Base-by-base conservation (phyloP, 1,284 basidiomycete genomes). In the Wolfiporia cocos region DNA sequence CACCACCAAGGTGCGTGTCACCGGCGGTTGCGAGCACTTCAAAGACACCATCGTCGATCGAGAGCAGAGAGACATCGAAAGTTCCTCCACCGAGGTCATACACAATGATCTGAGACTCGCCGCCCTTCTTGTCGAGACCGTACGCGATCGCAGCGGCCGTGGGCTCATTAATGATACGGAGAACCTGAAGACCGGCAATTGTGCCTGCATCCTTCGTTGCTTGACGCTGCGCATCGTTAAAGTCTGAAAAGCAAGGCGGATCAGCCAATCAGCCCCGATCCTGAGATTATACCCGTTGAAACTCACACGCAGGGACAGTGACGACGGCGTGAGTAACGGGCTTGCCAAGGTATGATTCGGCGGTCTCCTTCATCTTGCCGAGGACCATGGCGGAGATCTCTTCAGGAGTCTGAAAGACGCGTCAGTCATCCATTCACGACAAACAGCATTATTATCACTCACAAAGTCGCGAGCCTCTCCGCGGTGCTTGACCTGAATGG, bases 141-240 rank as follows among this genome's bases (percentile, higher is more conserved):
- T 98, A 98, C 54, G 95, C 94, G 67, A 93, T 92, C 48, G 95
- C 95, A 50, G 95, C 94, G 39, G 95, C 94, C 39, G 95, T 98
- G 41, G 95, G 95, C 70, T 99, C 95, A 71, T 98, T 98, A 71
- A 99, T 94, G 67, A 98, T 97, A 71, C 94, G 92, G 57, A 97
- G 86, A 47, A 98, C 91, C 52, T 86, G 81, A 41, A 99, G 86
- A 66, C 95, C 94, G 39, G 95, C 92, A 57, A 98, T 98, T 30
- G 86, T 90, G 58, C 95, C 95, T 51, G 95, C 93, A 61, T 99
- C 95, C 75, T 97, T 98, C 68, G 95, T 99, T 10, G 94, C 95
- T 66, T 95, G 92, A 67, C 94, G 92, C 70, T 99, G 95, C 62
- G 94, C 92, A 71, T 99, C 93, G 69, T 98, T 98, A 82, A 96